Conservation (phyloP, 305 asterid species). For the Fraxinus xanthoxyloides region DNA sequence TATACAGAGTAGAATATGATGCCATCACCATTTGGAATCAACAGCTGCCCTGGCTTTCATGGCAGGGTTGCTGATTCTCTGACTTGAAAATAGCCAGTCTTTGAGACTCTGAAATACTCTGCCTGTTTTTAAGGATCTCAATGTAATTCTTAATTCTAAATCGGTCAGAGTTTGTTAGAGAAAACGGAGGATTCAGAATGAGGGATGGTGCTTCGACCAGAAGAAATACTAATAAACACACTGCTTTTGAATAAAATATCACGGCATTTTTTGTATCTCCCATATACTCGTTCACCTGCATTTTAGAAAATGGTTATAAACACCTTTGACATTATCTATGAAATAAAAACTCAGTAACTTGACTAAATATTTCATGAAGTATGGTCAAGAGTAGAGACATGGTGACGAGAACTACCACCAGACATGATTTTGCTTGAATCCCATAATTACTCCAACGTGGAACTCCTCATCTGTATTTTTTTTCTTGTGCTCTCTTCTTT, state of each 20-base stretch:
- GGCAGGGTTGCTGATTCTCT: slow-evolving; percentile 36
- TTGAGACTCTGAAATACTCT: slow-evolving; percentile 60
- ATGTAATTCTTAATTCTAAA: slow-evolving; percentile 71
- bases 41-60: slow-evolving; percentile 17
- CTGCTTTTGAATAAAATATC: slow-evolving; percentile 69
- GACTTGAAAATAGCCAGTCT: slow-evolving; percentile 59
- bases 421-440: background rate
- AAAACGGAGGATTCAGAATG: slow-evolving; percentile 80
- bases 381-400: background rate
- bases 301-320: background rate
- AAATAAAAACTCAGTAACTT: background rate
- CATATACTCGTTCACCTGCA: slow-evolving; percentile 90
- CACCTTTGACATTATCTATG: background rate
- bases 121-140: slow-evolving; percentile 62
- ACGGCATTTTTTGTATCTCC: slow-evolving; percentile 57
- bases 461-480: background rate
- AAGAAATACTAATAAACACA: slow-evolving; percentile 52
- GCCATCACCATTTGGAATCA: slow-evolving; percentile 21
- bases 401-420: background rate
- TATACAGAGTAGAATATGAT: slow-evolving; percentile 28
- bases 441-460: background rate
- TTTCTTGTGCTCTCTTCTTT: background rate
- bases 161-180: slow-evolving; percentile 73
- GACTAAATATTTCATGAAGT: background rate
- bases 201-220: slow-evolving; percentile 84